Conservation (phyloP, 2,329 filamentous ascomycete species). For the Periglandula ipomoeae region DNA sequence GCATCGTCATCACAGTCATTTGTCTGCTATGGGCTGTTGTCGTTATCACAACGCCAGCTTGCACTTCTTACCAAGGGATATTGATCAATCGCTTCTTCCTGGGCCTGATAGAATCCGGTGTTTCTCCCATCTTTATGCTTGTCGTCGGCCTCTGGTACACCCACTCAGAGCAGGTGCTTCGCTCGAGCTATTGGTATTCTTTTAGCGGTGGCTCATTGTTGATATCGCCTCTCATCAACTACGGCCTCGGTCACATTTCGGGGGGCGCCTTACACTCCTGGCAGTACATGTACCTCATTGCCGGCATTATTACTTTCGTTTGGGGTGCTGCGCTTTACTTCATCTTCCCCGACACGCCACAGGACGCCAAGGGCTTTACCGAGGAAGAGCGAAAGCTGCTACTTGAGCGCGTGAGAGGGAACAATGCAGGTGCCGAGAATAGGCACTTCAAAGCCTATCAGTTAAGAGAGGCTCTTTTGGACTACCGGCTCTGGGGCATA, state of each 20-base stretch:
- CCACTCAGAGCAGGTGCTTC: slow-evolving; percentile 26
- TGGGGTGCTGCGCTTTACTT: slow-evolving; percentile 47
- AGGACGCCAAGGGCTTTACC: slow-evolving; percentile 52
- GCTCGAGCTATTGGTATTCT: slow-evolving; percentile 19
- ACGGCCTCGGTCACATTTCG: slow-evolving; percentile 50
- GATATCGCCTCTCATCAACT: slow-evolving; percentile 50
- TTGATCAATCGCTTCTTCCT: slow-evolving; percentile 31
- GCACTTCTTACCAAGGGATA: slow-evolving; percentile 27
- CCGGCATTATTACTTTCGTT: slow-evolving; percentile 42
- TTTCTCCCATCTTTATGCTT: slow-evolving; percentile 13
- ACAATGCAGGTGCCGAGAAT: slow-evolving; percentile 21
- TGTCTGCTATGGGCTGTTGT: slow-evolving; percentile 20
- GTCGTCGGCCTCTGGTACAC: slow-evolving; percentile 8
- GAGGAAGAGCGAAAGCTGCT: slow-evolving; percentile 29
- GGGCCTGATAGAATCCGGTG: slow-evolving; percentile 32
- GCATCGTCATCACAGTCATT: slow-evolving; percentile 18
- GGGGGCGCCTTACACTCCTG: slow-evolving; percentile 33
- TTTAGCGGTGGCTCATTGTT: slow-evolving; percentile 50
- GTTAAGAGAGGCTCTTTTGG: slow-evolving; percentile 25
- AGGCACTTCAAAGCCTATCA: slow-evolving; percentile 31
- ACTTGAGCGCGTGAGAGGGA: slow-evolving; percentile 21
- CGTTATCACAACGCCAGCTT: slow-evolving; percentile 28
- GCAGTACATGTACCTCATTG: slow-evolving; percentile 53
- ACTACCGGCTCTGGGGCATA: slow-evolving; percentile 44
- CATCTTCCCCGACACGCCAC: slow-evolving; percentile 51